Percentiles rank a stretch among this genome's conserved stretches.
These are phyloP conservation scores for Pichia californica DNA, from an alignment of 805 yeast genomes.

Conservation along the genomic window DNA sequence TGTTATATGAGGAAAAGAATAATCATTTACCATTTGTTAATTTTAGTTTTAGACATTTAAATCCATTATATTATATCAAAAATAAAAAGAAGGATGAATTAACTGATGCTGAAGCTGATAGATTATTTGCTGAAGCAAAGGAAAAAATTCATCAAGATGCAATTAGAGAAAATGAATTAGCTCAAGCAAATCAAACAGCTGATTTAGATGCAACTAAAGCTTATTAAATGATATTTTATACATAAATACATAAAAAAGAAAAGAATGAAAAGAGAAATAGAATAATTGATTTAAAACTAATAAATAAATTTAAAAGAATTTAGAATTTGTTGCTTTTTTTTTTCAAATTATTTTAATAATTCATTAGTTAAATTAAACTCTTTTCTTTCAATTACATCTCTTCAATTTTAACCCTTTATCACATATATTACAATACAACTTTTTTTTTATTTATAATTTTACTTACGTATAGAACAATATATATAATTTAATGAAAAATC, in stretches of 20 bases:
- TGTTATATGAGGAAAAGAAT: slow-evolving; percentile 77
- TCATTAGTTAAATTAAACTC: too few relatives aligned
- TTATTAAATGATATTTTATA: not conserved
- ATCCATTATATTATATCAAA: slow-evolving; percentile 70
- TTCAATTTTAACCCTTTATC: too few relatives aligned
- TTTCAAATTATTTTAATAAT: too few relatives aligned
- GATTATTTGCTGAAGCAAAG: slow-evolving; percentile 42
- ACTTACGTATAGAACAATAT: too few relatives aligned
- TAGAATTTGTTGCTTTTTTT: too few relatives aligned
- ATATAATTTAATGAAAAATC: too few relatives aligned
- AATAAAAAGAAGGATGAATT: slow-evolving; percentile 57
- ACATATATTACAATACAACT: too few relatives aligned
- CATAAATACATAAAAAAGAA: too few relatives aligned
- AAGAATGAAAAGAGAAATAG: too few relatives aligned
- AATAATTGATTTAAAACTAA: too few relatives aligned
- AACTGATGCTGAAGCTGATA: slow-evolving; percentile 44
- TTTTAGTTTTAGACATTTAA: slow-evolving; percentile 43
- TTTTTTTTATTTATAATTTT: too few relatives aligned
- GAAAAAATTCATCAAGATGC: not conserved
- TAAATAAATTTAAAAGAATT: too few relatives aligned
- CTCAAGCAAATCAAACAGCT: not conserved
- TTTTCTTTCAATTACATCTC: not conserved
- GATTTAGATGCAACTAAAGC: not conserved
- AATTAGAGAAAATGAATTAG: not conserved
- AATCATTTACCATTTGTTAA: slow-evolving; percentile 72